Evolutionary conservation across 441 rosid genomes (phyloP), one percentile per base, ranked within the genome.

Genomic region (Corymbia calophylla): DNA sequence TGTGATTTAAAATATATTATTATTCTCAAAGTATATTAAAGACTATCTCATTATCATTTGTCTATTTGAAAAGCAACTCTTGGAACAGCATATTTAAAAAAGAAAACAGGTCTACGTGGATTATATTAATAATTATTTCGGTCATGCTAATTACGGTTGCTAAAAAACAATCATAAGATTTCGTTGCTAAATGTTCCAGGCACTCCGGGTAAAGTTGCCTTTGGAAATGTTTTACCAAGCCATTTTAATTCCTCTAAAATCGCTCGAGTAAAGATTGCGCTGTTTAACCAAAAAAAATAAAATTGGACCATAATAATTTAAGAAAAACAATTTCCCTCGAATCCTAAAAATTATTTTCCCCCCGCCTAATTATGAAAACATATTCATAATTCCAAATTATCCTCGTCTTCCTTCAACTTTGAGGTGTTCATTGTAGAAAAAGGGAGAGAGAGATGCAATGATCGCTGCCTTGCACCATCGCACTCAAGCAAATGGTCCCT

Each of bases 391-490:
- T 70, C 15, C 48, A 70, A 35, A 70, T 18, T 21, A 73, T 5
- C 29, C 8, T 35, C 1, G 5, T 60, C 31, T 60, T 27, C 15
- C 31, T 60, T 60, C 66, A 27, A 12, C 27, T 11, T 25, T 15
- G 66, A 60, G 66, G 12, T 27, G n/a, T 35, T 35, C 44, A 9
- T 35, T 2, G 5, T 18, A 18, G 44, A 8, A 23, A 32, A 7
- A 9, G 44, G 39, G 39, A 35, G 73, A 66, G 39, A 17, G 44
- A 8, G 25, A 13, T 11, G 1, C 13, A 32, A 1, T 68, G 80
- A 6, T 9, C 17, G 80, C 3, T 0, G 14, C 80, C 80, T 68
- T 18, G 47, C 4, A 5, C 25, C 80, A 32, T 0, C 4, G 25
- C 6, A 13, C 25, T 68, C 5, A 10, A 4, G 15, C 47, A 18